Conservation (phyloP, 176 grass and related monocot species). For the Aegilops umbellulata region DNA sequence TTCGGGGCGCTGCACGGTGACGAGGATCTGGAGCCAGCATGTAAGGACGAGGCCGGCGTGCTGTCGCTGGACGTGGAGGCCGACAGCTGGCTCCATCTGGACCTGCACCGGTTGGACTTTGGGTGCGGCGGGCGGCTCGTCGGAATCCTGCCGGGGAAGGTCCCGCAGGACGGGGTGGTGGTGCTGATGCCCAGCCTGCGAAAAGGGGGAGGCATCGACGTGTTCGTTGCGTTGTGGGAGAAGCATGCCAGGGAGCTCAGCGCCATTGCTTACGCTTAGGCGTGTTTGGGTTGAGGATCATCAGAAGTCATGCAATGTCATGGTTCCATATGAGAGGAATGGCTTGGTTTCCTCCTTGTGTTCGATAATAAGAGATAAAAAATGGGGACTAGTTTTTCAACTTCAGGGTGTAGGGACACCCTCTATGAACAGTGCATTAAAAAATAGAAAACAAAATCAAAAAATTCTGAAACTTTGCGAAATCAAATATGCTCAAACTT, state of each 20-base stretch:
- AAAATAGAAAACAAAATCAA: no score
- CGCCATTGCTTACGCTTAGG: slow-evolving; percentile 32
- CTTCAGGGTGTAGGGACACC: no score
- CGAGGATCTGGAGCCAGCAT: slow-evolving; percentile 25
- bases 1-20: slow-evolving; percentile 36
- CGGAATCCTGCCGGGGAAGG: slow-evolving; percentile 34
- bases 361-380: no score
- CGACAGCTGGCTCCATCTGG: slow-evolving; percentile 49
- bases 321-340: no score
- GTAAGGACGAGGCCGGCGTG: slow-evolving; percentile 10
- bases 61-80: slow-evolving; percentile 35
- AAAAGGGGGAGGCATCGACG: slow-evolving; percentile 40
- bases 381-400: no score
- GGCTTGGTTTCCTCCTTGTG: no score
- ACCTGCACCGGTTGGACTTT: slow-evolving; percentile 39
- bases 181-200: slow-evolving; percentile 39
- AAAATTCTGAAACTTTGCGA: no score
- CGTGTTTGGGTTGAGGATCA: no score
- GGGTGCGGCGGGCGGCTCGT: slow-evolving; percentile 34
- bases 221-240: slow-evolving; percentile 36
- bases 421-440: no score
- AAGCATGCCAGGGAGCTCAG: slow-evolving; percentile 35
- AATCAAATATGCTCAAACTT: no score
- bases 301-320: no score
- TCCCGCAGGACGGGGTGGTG: slow-evolving; percentile 46